Evolutionary conservation across 345 rosid genomes (phyloP).

Genomic region (Bruguiera parviflora): DNA sequence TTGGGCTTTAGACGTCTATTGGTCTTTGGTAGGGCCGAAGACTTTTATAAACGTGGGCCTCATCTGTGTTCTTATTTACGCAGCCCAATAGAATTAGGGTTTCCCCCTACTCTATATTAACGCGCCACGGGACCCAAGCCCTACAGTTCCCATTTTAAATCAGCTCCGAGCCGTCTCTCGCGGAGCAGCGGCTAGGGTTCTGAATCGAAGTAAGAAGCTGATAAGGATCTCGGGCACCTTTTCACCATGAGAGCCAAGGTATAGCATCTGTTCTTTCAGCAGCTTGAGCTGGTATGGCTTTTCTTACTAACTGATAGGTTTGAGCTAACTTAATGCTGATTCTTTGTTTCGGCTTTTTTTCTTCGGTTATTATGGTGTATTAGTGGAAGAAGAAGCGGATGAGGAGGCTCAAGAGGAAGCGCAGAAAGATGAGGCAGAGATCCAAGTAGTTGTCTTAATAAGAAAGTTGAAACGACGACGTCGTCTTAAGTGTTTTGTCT

Average conservation of each 20-base stretch:
- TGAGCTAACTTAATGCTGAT: not conserved
- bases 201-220: slow-evolving; percentile 3
- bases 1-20: too few species aligned
- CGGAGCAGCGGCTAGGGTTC: slow-evolving; percentile 17
- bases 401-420: slow-evolving; percentile 99
- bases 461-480: not conserved
- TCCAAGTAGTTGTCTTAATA: slow-evolving; percentile 61
- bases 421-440: slow-evolving; percentile 99
- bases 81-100: slow-evolving; percentile 18
- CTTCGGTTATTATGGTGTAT: not conserved
- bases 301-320: not conserved
- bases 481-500: not conserved
- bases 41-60: too few species aligned
- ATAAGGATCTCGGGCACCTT: not conserved
- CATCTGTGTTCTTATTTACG: too few species aligned
- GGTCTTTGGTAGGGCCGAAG: too few species aligned
- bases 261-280: not conserved
- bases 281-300: not conserved
- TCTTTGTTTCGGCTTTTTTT: not conserved
- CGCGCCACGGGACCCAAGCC: not conserved
- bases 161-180: slow-evolving; percentile 16
- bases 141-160: too few species aligned
- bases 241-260: slow-evolving; percentile 91
- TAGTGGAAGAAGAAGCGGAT: slow-evolving; percentile 99
- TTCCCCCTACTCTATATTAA: slow-evolving; percentile 7